Percentiles rank a stretch among this genome's conserved stretches.
Evolutionary conservation across 2,329 filamentous ascomycete genomes (phyloP).

Genomic region (Zarea fungicola): DNA sequence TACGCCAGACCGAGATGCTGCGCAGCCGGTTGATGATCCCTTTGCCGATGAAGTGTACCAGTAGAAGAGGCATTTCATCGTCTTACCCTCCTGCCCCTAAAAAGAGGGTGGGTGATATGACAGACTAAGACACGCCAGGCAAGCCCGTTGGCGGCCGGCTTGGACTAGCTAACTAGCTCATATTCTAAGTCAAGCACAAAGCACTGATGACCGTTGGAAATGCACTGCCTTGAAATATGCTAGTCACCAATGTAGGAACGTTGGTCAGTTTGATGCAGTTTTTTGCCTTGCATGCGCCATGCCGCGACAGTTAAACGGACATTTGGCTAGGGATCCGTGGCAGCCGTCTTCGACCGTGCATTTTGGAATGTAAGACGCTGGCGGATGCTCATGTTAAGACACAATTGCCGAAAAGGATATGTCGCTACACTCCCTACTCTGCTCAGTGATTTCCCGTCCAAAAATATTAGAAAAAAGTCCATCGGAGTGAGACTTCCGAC

Average conservation of each 20-base stretch:
- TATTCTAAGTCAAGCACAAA: background rate
- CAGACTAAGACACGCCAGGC: constrained; percentile 4
- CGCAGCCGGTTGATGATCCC: no score
- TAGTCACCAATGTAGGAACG: background rate
- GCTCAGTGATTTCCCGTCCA: background rate
- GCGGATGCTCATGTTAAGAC: no score
- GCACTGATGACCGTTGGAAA: constrained; percentile 7
- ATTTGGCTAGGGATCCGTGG: no score
- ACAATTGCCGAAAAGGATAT: no score
- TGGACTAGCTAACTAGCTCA: constrained; percentile 1
- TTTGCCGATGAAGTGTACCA: background rate
- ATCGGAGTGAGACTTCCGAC: background rate
- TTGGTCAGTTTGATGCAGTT: background rate
- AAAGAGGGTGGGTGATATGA: no score
- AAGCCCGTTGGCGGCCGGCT: background rate
- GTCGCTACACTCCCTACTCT: background rate
- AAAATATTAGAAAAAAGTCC: background rate
- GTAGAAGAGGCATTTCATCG: background rate
- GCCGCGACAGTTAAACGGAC: no score
- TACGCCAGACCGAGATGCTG: no score
- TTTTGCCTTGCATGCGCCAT: no score
- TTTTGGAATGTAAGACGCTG: no score
- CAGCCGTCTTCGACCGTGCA: no score
- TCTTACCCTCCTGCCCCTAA: background rate
- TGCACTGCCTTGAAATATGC: constrained; percentile 4